Evolutionary conservation across 1,284 basidiomycete species (phyloP).

Genomic region (Afroboletus lepidellus): DNA sequence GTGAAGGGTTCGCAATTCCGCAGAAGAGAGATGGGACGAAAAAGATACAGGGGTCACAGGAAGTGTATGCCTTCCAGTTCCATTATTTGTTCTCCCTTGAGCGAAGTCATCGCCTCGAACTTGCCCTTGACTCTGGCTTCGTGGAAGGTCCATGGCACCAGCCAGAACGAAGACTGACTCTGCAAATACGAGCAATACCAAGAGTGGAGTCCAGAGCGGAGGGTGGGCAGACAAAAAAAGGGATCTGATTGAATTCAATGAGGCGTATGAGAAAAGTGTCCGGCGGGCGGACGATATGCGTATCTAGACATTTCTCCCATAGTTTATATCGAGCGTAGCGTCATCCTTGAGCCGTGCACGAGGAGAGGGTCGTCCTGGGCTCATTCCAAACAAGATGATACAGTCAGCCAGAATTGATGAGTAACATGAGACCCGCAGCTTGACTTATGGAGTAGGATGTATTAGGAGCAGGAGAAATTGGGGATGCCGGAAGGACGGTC

Average conservation of each 20-base stretch:
- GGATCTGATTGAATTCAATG: background rate
- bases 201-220: background rate
- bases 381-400: background rate
- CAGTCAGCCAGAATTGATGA: background rate
- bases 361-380: background rate
- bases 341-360: conserved; percentile 14
- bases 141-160: background rate
- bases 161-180: background rate
- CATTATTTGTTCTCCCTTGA: background rate
- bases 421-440: background rate
- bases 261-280: conserved; percentile 1
- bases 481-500: background rate
- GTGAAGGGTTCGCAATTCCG: conserved; percentile 9
- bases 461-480: background rate
- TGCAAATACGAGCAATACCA: background rate
- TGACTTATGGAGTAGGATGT: background rate
- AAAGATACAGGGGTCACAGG: background rate
- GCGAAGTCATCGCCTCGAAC: background rate
- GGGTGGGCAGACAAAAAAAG: background rate
- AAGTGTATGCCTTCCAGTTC: background rate
- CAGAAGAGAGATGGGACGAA: background rate
- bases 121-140: background rate
- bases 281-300: background rate
- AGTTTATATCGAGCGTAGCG: conserved; percentile 12
- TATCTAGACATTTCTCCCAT: background rate